Evolutionary conservation across 176 grass and related monocot genomes (phyloP).

Genomic region (sorghum (Sorghum bicolor)): DNA sequence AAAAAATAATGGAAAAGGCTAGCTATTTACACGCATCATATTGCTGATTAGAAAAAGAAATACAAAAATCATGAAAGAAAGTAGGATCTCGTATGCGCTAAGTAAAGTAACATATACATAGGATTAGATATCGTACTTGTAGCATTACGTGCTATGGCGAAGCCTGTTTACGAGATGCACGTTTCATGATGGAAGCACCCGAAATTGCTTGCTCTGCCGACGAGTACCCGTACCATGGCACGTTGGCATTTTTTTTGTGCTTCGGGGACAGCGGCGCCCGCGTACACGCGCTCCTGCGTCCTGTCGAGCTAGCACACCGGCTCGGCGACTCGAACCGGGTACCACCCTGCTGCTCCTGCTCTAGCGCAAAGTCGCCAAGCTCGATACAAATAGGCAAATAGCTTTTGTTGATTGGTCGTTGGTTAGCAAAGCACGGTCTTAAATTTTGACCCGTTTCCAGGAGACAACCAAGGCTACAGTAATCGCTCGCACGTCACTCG

Average conservation of each 20-base stretch:
- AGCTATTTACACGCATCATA: no score
- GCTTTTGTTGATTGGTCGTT: not conserved
- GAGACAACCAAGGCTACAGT: not conserved
- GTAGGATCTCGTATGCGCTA: no score
- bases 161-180: no score
- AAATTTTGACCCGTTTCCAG: not conserved
- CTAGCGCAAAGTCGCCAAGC: not conserved
- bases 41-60: no score
- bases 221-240: not conserved
- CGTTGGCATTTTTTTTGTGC: not conserved
- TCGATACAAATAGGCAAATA: not conserved
- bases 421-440: not conserved
- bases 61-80: no score
- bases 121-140: no score
- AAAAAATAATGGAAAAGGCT: no score
- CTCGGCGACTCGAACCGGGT: not conserved
- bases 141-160: no score
- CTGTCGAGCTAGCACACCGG: not conserved
- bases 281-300: constrained; percentile 4
- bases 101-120: no score
- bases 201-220: not conserved
- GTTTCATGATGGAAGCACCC: not conserved
- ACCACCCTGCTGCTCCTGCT: not conserved
- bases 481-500: not conserved
- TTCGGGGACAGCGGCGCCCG: constrained; percentile 7